A percentile compares a stretch with the other conserved stretches of the same genome.
Conservation (phyloP, 73 alveolate genomes). For the Paramecium tetraurelia region DNA sequence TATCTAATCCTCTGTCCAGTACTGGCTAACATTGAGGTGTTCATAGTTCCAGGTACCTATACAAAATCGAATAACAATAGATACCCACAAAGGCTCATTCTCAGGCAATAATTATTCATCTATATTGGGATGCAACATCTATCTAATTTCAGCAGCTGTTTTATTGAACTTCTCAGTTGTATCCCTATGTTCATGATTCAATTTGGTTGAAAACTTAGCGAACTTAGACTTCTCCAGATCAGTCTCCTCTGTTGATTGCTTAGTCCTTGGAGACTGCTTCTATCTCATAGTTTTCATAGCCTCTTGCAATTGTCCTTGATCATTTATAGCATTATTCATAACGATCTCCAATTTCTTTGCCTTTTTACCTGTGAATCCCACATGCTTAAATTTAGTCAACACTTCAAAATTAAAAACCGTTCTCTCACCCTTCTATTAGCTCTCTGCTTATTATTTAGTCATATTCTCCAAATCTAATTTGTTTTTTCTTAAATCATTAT, state of each 20-base stretch:
- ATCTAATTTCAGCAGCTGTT: slow-evolving; percentile 48
- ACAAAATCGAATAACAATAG: neutral
- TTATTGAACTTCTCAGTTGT: slow-evolving; percentile 14
- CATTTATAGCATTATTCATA: slow-evolving; percentile 38
- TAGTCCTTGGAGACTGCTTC: neutral
- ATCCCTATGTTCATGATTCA: neutral
- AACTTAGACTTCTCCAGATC: neutral
- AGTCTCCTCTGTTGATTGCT: neutral
- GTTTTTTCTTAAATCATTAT: slow-evolving; percentile 30
- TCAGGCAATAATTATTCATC: neutral
- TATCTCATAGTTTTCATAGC: slow-evolving; percentile 27
- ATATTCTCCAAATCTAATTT: slow-evolving; percentile 33
- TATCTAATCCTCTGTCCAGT: neutral
- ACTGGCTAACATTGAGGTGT: neutral
- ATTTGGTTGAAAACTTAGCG: slow-evolving; percentile 2
- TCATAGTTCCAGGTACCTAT: slow-evolving; percentile 43
- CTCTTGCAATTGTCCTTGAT: neutral
- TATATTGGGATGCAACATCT: slow-evolving; percentile 33
- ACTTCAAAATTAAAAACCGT: slow-evolving; percentile 30
- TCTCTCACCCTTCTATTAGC: neutral
- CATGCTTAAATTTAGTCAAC: slow-evolving; percentile 46
- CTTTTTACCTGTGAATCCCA: slow-evolving; percentile 29
- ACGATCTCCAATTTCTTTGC: slow-evolving; percentile 31
- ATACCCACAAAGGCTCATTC: slow-evolving; percentile 48
- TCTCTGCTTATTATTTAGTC: slow-evolving; percentile 36